Conservation (phyloP, 306 rosid genomes). For the Vigna nakashimae region DNA sequence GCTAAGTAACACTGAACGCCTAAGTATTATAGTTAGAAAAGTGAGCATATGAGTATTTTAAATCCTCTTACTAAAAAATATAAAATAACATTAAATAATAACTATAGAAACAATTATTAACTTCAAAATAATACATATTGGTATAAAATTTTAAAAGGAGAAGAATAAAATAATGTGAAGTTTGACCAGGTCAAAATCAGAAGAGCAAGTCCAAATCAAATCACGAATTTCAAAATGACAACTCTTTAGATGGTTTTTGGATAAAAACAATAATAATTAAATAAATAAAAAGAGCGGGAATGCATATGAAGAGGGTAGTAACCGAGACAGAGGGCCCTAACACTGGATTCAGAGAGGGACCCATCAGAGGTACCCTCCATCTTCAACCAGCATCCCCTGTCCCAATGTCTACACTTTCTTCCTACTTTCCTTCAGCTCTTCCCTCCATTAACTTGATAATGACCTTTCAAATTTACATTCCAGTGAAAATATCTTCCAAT, state of each 20-base stretch:
- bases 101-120: neutral
- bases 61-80: too few species aligned
- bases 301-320: conserved; percentile 30
- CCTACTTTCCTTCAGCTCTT: neutral
- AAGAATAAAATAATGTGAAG: neutral
- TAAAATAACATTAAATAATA: too few species aligned
- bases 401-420: neutral
- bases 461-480: neutral
- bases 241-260: conserved; percentile 17
- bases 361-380: conserved; percentile 19
- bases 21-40: neutral
- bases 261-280: neutral
- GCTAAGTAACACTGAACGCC: neutral
- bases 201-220: neutral
- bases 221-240: conserved; percentile 46
- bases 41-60: too few species aligned
- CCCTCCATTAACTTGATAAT: neutral
- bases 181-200: conserved; percentile 41
- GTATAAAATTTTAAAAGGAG: neutral
- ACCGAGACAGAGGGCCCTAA: conserved; percentile 37
- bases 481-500: neutral
- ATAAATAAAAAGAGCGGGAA: conserved; percentile 49
- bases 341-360: neutral
- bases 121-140: too few species aligned
- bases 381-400: neutral